A percentile compares a stretch with the other conserved stretches of the same genome.
phyloP scores from a whole-genome alignment of 768 basidiomycete species.

The Sarcomyxa edulis region DNA sequence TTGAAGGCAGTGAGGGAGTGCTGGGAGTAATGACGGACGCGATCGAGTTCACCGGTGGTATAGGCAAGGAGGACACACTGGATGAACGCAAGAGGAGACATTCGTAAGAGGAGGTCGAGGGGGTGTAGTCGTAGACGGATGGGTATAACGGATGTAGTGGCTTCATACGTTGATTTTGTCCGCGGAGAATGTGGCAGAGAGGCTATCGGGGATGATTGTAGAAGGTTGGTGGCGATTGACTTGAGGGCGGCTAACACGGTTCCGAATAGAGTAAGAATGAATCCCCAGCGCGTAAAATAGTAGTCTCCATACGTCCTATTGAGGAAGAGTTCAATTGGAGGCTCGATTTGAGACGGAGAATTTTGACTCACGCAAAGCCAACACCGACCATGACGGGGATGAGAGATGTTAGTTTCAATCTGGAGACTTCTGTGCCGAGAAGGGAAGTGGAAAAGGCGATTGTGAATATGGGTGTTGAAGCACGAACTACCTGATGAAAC shows the following conservation, averaged over 20 bases:
- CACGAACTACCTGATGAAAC: conserved; percentile 98
- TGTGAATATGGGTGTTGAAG: conserved; percentile 90
- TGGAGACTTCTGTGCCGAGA: conserved; percentile 55
- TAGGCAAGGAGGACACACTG: conserved; percentile 80
- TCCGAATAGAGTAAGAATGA: conserved; percentile 84
- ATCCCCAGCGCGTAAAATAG: conserved; percentile 81
- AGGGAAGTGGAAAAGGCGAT: conserved; percentile 72
- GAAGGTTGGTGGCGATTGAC: conserved; percentile 85
- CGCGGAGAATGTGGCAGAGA: conserved; percentile 10
- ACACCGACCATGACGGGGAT: conserved; percentile 88
- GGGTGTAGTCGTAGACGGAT: conserved; percentile 27
- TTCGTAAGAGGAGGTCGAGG: conserved; percentile 62
- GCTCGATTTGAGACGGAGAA: conserved; percentile 1
- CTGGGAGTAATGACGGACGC: conserved; percentile 36
- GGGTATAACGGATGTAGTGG: neutral
- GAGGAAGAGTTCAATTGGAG: conserved; percentile 2
- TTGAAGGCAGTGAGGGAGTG: conserved; percentile 33
- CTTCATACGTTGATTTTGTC: conserved; percentile 37
- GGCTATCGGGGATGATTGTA: conserved; percentile 41
- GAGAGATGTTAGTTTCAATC: conserved; percentile 63
- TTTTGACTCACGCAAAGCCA: conserved; percentile 72
- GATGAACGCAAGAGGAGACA: conserved; percentile 84
- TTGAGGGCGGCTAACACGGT: conserved; percentile 91
- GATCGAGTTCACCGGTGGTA: conserved; percentile 72
- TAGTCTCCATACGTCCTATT: conserved; percentile 92